These are phyloP conservation scores for Zhuliangozyma parablackwelliae DNA, from an alignment of 1,139 yeast genomes.

Conservation along the genomic window DNA sequence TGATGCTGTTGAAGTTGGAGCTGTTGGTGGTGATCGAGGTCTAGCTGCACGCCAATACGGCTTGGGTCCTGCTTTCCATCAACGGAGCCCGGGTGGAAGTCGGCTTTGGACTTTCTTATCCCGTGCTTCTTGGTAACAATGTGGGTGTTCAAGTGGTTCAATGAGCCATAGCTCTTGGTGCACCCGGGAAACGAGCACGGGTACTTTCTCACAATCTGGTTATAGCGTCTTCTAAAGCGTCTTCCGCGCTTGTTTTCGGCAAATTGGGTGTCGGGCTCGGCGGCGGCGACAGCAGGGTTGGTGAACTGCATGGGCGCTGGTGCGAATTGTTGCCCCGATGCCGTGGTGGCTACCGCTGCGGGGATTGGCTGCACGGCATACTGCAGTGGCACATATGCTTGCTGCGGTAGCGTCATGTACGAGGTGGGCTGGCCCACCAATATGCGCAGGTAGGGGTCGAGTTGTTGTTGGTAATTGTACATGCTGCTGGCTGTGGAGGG, in stretches of 20 bases:
- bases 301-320: too few species aligned
- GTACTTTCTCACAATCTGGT: slow-evolving; percentile 67
- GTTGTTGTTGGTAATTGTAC: not conserved
- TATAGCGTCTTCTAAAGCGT: slow-evolving; percentile 63
- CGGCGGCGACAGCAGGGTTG: too few species aligned
- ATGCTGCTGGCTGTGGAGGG: not conserved
- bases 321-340: too few species aligned
- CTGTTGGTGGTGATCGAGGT: not conserved
- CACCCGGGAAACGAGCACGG: slow-evolving; percentile 59
- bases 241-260: slow-evolving; percentile 16
- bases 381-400: too few species aligned
- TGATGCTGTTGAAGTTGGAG: not conserved
- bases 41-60: too few species aligned
- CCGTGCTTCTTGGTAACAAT: slow-evolving; percentile 73
- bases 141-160: slow-evolving; percentile 76
- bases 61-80: too few species aligned
- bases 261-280: too few species aligned
- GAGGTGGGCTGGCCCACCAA: too few species aligned
- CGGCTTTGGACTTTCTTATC: slow-evolving; percentile 61
- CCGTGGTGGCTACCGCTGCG: too few species aligned
- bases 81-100: slow-evolving; percentile 33
- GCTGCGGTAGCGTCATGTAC: too few species aligned
- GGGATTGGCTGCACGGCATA: too few species aligned
- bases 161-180: slow-evolving; percentile 68
- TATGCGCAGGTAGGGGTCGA: slow-evolving; percentile 1